These are phyloP conservation scores for Maudiozyma pseudohumilis DNA, from an alignment of 805 yeast species.

Conservation along the genomic window DNA sequence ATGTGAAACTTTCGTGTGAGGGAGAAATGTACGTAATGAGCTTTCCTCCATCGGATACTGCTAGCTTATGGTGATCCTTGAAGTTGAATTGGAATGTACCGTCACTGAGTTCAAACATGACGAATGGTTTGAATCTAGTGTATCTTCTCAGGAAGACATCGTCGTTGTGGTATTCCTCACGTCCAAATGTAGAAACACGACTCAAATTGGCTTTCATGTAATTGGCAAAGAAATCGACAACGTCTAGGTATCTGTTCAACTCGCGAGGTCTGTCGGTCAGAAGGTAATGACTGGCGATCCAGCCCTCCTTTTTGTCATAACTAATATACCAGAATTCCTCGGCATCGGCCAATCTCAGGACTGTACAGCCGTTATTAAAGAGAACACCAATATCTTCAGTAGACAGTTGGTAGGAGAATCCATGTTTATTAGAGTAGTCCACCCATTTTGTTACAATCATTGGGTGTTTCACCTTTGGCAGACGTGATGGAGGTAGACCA, in stretches of 20 bases:
- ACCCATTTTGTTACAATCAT: constrained; percentile 89
- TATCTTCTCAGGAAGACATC: constrained; percentile 74
- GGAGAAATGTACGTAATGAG: constrained; percentile 77
- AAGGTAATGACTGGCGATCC: constrained; percentile 42
- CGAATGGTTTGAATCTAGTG: constrained; percentile 66
- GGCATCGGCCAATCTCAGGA: constrained; percentile 58
- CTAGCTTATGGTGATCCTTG: constrained; percentile 85
- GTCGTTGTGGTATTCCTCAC: constrained; percentile 47
- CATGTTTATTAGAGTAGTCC: constrained; percentile 91
- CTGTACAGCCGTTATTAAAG: constrained; percentile 76
- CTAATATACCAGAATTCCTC: constrained; percentile 57
- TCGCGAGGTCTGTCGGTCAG: constrained; percentile 35
- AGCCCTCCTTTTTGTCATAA: constrained; percentile 40
- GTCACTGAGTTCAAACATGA: constrained; percentile 88
- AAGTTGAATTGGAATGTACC: constrained; percentile 92
- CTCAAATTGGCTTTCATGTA: constrained; percentile 89
- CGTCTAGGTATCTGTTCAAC: constrained; percentile 64
- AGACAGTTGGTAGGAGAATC: constrained; percentile 85
- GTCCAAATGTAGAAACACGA: constrained; percentile 50
- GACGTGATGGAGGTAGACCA: constrained; percentile 25
- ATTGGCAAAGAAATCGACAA: constrained; percentile 78
- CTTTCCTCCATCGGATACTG: constrained; percentile 66
- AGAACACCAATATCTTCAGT: constrained; percentile 85
- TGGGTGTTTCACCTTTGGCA: constrained; percentile 38
- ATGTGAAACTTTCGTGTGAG: constrained; percentile 58